Conservation (phyloP, 208 protist genomes). For the Wallacemonas sp. region DNA sequence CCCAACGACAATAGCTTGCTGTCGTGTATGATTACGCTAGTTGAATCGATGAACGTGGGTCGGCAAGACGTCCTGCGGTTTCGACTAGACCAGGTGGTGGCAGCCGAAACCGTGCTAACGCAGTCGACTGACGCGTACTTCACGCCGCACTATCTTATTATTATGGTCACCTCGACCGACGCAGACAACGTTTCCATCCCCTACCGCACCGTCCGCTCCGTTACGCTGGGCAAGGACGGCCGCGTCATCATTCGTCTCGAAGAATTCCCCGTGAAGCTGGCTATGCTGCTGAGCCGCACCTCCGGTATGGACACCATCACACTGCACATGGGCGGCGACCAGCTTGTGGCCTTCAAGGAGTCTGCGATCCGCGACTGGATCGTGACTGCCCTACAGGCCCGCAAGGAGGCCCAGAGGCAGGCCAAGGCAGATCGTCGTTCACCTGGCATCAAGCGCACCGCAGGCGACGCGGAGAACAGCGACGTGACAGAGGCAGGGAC, state of each 20-base stretch:
- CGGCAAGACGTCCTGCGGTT: constrained; percentile 65
- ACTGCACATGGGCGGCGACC: constrained; percentile 53
- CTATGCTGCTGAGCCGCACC: constrained; percentile 68
- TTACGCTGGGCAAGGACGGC: constrained; percentile 76
- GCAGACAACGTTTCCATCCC: constrained; percentile 88
- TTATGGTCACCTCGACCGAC: constrained; percentile 71
- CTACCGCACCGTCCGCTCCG: constrained; percentile 77
- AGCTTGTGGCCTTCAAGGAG: constrained; percentile 69
- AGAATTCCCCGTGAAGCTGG: constrained; percentile 83
- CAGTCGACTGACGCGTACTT: constrained; percentile 74
- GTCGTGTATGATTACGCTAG: constrained; percentile 62
- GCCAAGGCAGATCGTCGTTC: constrained; percentile 11
- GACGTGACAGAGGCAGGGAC: neutral
- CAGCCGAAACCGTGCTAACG: constrained; percentile 63
- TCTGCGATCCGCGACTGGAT: constrained; percentile 83
- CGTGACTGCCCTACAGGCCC: constrained; percentile 49
- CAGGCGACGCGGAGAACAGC: neutral
- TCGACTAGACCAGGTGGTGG: constrained; percentile 55
- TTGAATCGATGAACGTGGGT: constrained; percentile 64
- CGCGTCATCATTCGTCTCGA: constrained; percentile 78
- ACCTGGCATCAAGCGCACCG: constrained; percentile 1
- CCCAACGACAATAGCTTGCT: constrained; percentile 76
- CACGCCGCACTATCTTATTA: constrained; percentile 75
- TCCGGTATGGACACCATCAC: constrained; percentile 76
- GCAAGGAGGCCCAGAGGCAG: constrained; percentile 29